Percentiles rank a stretch among this genome's conserved stretches.
Conservation (phyloP, 2,329 filamentous ascomycete genomes). For the Leptographium wingfieldii region DNA sequence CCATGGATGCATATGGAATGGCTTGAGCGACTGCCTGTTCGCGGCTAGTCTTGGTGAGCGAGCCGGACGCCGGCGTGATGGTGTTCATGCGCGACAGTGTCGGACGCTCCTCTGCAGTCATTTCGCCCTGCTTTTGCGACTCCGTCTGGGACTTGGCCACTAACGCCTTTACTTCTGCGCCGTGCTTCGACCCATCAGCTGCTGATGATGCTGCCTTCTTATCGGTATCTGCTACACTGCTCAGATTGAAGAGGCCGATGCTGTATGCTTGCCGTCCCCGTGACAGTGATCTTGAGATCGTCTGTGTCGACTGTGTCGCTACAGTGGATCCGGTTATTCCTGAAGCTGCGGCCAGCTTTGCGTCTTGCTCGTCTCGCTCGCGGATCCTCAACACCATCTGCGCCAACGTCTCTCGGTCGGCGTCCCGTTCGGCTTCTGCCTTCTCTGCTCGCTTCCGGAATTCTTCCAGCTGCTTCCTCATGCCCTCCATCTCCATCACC, state of each 20-base stretch:
- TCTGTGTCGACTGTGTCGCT: background rate
- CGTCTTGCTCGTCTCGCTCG: constrained; percentile 45
- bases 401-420: constrained; percentile 60
- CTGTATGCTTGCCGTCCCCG: background rate
- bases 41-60: constrained; percentile 25
- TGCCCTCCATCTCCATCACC: constrained; percentile 65
- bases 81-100: constrained; percentile 36
- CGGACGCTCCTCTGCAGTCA: constrained; percentile 22
- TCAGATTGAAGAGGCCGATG: background rate
- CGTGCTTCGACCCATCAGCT: background rate
- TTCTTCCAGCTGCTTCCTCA: constrained; percentile 66
- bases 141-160: constrained; percentile 1
- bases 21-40: constrained; percentile 39
- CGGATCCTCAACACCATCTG: constrained; percentile 83
- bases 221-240: background rate
- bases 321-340: background rate
- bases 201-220: background rate
- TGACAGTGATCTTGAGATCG: background rate
- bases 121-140: background rate
- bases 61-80: constrained; percentile 26
- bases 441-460: constrained; percentile 68
- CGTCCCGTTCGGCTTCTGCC: constrained; percentile 65
- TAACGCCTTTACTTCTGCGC: background rate
- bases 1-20: constrained; percentile 68
- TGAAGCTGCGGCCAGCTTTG: constrained; percentile 19